A percentile compares a stretch with the other conserved stretches of the same genome.
Conservation (phyloP, 2,329 filamentous ascomycete genomes). For the Leptographium procerum region DNA sequence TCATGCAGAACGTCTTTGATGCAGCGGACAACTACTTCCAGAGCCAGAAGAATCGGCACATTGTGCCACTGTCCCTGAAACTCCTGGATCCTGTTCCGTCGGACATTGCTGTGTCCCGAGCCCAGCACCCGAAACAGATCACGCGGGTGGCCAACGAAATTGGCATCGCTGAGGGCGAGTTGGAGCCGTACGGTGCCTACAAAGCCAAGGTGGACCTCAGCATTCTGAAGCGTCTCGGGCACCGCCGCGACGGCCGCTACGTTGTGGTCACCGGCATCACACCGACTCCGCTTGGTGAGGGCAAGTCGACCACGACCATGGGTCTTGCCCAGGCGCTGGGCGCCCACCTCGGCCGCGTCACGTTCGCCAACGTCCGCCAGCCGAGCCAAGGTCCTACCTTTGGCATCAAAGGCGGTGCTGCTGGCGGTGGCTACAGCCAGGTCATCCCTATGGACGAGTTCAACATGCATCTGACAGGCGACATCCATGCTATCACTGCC, state of each 20-base stretch:
- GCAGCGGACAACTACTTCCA: slow-evolving; percentile 74
- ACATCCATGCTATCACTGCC: slow-evolving; percentile 94
- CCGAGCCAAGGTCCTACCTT: slow-evolving; percentile 96
- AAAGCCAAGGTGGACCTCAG: slow-evolving; percentile 90
- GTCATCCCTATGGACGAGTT: slow-evolving; percentile 99
- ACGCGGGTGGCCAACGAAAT: slow-evolving; percentile 74
- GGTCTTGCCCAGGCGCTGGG: slow-evolving; percentile 87
- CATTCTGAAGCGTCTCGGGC: slow-evolving; percentile 70
- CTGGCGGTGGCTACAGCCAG: slow-evolving; percentile 95
- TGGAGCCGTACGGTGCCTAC: slow-evolving; percentile 89
- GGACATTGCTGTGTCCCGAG: slow-evolving; percentile 83
- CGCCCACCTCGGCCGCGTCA: slow-evolving; percentile 74
- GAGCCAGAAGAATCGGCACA: slow-evolving; percentile 66
- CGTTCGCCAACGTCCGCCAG: slow-evolving; percentile 94
- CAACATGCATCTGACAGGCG: slow-evolving; percentile 93
- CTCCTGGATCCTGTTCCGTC: slow-evolving; percentile 76
- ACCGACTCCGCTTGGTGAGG: slow-evolving; percentile 89
- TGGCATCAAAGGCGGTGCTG: slow-evolving; percentile 96
- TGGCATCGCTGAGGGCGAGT: slow-evolving; percentile 76
- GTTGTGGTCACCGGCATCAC: slow-evolving; percentile 93
- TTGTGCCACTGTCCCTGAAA: slow-evolving; percentile 74
- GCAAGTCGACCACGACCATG: slow-evolving; percentile 96
- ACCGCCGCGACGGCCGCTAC: slow-evolving; percentile 82
- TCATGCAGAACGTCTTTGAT: slow-evolving; percentile 89
- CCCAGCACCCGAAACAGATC: slow-evolving; percentile 86